Base-by-base conservation (phyloP, 2,329 filamentous ascomycete species). In the Botryotinia narcissicola region DNA sequence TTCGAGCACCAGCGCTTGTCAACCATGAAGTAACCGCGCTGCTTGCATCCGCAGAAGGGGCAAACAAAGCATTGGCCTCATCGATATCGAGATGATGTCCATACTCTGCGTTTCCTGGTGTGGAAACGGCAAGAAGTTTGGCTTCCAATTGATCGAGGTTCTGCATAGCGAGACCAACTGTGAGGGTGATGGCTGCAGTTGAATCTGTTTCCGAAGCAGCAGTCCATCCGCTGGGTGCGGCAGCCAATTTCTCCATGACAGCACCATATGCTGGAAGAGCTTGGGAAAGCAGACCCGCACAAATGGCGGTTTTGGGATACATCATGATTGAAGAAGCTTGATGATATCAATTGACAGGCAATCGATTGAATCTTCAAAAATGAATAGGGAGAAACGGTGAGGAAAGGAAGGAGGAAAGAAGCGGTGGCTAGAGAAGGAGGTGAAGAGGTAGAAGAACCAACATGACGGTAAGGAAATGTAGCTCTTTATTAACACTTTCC, bases 1-100 rank as follows among this genome's bases (percentile, higher is more conserved):
- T 78, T 16, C 81, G 80, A 25, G 89, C 83, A 61, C 84, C 87
- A 78, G 87, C 84, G 75, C 86, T 84, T 46, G 80, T 80, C 16
- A 90, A 83, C 87, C 87, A 90, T 59, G 86, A 84, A 71, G 86
- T 84, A 25, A 90, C 86, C 29, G 86, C 82, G 29, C 84, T 78
- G 29, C 84, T 79, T 0, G 87, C 85, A 75, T 88, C 83, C 1
- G 86, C 82, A 2, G 83, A 81, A 4, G 88, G 88, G 73, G 83
- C 83, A 66, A 89, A 82, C n/a, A 89, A 82, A 70, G 85, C 82
- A 63, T 86, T 83, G 25, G 90, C 85, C 74, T 88, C 84, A 12
- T 84, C 81, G 8, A 82, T 81, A 66, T 83, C 85, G 72, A 89
- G 81, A 78, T 89, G 86, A 73, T 86, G 80, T 70, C 88, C 87